These are phyloP conservation scores for Aspergillus pseudotamarii DNA, from an alignment of 2,329 filamentous ascomycete genomes.

Conservation along the genomic window DNA sequence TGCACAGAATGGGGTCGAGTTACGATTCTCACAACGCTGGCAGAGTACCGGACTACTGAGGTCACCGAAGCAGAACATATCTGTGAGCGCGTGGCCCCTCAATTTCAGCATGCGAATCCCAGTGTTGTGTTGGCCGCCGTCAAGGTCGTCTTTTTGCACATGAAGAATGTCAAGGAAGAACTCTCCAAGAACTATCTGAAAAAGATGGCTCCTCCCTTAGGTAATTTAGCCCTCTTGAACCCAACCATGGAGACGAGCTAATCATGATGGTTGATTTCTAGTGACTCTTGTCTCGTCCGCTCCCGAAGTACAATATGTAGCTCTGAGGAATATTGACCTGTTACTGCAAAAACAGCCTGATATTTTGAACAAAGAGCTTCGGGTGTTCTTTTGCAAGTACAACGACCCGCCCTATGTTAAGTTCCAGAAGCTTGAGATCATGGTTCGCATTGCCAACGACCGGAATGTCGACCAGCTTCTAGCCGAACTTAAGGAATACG, in stretches of 20 bases:
- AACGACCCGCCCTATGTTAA: conserved; percentile 98
- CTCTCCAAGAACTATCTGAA: conserved; percentile 84
- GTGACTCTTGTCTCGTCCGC: conserved; percentile 95
- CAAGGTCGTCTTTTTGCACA: conserved; percentile 96
- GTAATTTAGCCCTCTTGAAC: conserved; percentile 53
- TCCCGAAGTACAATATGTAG: conserved; percentile 97
- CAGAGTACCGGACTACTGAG: conserved; percentile 84
- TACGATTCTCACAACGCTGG: conserved; percentile 85
- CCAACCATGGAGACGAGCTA: background rate
- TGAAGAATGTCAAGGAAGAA: conserved; percentile 79
- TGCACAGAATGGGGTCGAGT: conserved; percentile 98
- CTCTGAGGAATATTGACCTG: conserved; percentile 92
- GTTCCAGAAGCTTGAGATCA: conserved; percentile 95
- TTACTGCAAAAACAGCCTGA: conserved; percentile 94
- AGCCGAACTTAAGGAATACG: conserved; percentile 94
- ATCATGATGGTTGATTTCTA: conserved; percentile 43
- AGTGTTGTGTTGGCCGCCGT: conserved; percentile 97
- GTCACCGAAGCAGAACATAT: conserved; percentile 97
- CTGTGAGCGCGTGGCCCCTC: conserved; percentile 91
- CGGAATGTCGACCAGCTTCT: conserved; percentile 94
- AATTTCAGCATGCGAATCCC: conserved; percentile 98
- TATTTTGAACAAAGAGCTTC: conserved; percentile 93
- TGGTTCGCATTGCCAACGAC: conserved; percentile 98
- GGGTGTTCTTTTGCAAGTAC: conserved; percentile 99
- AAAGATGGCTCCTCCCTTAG: conserved; percentile 96